Evolutionary conservation across 495 filamentous ascomycete genomes (phyloP).

Genomic region (Penicillium bovifimosum): DNA sequence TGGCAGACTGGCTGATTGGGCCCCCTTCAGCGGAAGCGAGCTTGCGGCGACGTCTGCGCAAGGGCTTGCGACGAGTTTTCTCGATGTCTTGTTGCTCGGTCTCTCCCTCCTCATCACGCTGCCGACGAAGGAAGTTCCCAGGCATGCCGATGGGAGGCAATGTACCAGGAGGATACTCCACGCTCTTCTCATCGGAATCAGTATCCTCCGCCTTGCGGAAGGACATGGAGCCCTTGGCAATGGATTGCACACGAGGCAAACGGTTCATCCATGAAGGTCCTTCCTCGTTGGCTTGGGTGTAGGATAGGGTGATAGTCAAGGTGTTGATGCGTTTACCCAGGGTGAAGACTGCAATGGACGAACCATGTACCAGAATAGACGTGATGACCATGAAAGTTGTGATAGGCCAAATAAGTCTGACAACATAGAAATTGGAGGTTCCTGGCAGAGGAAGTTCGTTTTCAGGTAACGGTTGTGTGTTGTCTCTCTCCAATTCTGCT

Average conservation of each 20-base stretch:
- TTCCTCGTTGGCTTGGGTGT: slow-evolving; percentile 84
- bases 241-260: slow-evolving; percentile 78
- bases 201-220: slow-evolving; percentile 55
- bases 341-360: slow-evolving; percentile 96
- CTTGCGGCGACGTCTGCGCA: slow-evolving; percentile 53
- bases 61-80: slow-evolving; percentile 54
- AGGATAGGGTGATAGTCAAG: slow-evolving; percentile 89
- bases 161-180: slow-evolving; percentile 68
- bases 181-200: slow-evolving; percentile 57
- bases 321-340: slow-evolving; percentile 98
- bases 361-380: slow-evolving; percentile 94
- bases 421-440: slow-evolving; percentile 57
- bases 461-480: slow-evolving; percentile 66
- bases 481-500: slow-evolving; percentile 73
- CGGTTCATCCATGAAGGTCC: slow-evolving; percentile 92
- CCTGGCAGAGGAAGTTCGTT: slow-evolving; percentile 49
- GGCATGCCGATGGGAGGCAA: slow-evolving; percentile 72
- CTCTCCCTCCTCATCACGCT: slow-evolving; percentile 64
- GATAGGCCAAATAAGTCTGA: slow-evolving; percentile 90
- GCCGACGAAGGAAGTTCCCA: slow-evolving; percentile 75
- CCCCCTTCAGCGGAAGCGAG: slow-evolving; percentile 76
- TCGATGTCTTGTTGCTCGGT: slow-evolving; percentile 47
- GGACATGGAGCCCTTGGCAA: slow-evolving; percentile 77
- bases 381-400: slow-evolving; percentile 89
- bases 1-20: slow-evolving; percentile 86